Evolutionary conservation across 345 rosid genomes (phyloP), one percentile per base, ranked within the genome.

Genomic region (Nasturtium officinale): DNA sequence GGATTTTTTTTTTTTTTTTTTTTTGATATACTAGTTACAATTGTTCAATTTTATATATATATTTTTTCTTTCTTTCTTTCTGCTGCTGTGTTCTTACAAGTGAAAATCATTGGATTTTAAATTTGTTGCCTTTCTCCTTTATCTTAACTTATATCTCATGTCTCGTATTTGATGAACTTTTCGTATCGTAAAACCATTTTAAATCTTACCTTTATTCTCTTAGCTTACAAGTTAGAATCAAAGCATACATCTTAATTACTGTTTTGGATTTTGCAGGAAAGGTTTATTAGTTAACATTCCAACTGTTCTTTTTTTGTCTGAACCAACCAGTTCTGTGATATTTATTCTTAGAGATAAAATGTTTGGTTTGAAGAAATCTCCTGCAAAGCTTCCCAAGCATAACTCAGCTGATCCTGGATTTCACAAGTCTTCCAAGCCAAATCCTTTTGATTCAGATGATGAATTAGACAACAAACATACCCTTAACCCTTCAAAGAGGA

Each of bases 371-470:
- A 91, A 71, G 80, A 94, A 82, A 78, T 88, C 97, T 35, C 96
- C 92, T 0, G 23, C 87, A 21, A 88, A 80, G 81, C 75, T 65
- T 69, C 48, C 74, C 11, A 89, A 85, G 74, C 91, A 87, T 71
- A 77, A 78, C 81, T 73, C 83, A 1, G 83, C 65, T 69, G 91
- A 83, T 76, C 84, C 83, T 8, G 82, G 66, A 7, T 76, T 53
- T 26, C 65, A 53, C 60, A 62, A 61, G 7, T 69, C 88, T 75
- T 82, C 90, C 43, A 69, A 62, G 30, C 61, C 90, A 9, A 91
- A 91, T 83, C 99, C 96, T 2, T 95, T 95, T 61, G 92, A 84
- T 83, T 89, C 96, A 21, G 91, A 88, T 52, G 89, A 90, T 32
- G 93, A 82, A 46, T 70, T 75, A 23, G 92, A 90, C 43, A 73